phyloP scores from a whole-genome alignment of 345 rosid genomes.

The Rhodomyrtus tomentosa region DNA sequence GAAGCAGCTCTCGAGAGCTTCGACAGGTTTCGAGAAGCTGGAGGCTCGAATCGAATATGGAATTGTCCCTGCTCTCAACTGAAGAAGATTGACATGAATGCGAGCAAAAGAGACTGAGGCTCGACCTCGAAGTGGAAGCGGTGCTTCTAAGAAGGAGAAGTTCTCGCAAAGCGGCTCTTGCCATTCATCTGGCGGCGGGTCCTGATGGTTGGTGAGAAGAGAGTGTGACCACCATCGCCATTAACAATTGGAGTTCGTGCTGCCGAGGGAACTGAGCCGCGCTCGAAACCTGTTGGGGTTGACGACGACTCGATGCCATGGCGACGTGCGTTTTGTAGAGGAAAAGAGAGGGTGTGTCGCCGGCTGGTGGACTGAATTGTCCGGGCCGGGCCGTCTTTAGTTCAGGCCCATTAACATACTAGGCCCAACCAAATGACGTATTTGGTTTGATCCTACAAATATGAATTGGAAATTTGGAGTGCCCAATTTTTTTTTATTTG shows the following conservation, averaged over 20 bases:
- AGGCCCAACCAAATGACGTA: neutral
- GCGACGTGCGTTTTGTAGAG: neutral
- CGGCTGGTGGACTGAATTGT: neutral
- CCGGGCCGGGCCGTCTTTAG: neutral
- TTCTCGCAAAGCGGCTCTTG: slow-evolving; percentile 40
- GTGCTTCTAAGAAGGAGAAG: slow-evolving; percentile 9
- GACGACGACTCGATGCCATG: neutral
- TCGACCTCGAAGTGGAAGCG: neutral
- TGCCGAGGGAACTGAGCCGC: neutral
- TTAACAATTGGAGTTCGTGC: neutral
- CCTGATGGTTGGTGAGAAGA: neutral
- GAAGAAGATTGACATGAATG: neutral
- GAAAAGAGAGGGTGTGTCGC: neutral
- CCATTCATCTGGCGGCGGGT: slow-evolving; percentile 44
- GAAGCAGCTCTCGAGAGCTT: slow-evolving; percentile 20
- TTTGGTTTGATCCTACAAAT: neutral
- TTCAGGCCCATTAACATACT: neutral
- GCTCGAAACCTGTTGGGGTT: neutral
- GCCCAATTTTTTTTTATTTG: too few species aligned
- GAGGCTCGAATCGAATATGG: slow-evolving; percentile 3
- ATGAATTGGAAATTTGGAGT: neutral
- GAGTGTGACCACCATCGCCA: neutral
- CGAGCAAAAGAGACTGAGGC: neutral
- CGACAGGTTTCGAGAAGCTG: slow-evolving; percentile 22
- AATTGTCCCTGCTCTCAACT: neutral